Conservation (phyloP, 345 rosid genomes). For the Hirschfeldia incana region DNA sequence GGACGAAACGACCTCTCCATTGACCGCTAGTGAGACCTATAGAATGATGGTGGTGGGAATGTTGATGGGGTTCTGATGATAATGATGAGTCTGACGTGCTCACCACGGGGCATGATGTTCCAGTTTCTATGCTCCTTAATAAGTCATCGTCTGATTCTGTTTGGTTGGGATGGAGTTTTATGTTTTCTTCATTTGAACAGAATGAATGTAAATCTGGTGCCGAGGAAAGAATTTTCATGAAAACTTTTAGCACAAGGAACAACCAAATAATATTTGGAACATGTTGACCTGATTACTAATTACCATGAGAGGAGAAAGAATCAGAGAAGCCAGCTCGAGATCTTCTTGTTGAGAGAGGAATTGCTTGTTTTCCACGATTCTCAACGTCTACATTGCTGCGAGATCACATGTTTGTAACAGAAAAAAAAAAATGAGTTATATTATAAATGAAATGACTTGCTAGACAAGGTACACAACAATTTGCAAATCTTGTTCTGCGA, state of each 20-base stretch:
- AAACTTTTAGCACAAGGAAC: not conserved
- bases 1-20: conserved; percentile 65
- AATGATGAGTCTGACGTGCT: conserved; percentile 61
- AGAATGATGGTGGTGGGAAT: conserved; percentile 15
- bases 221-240: not conserved
- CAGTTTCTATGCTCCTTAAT: conserved; percentile 42
- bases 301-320: conserved; percentile 54
- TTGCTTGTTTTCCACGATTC: conserved; percentile 30
- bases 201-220: conserved; percentile 42
- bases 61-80: conserved; percentile 39
- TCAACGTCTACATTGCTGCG: conserved; percentile 42
- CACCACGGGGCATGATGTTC: conserved; percentile 46
- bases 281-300: not conserved
- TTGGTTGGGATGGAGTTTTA: not conserved
- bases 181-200: conserved; percentile 21
- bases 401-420: not conserved
- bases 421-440: not conserved
- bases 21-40: conserved; percentile 29
- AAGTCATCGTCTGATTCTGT: conserved; percentile 41
- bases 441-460: conserved; percentile 8
- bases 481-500: not conserved
- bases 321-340: conserved; percentile 52
- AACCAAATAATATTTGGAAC: not conserved
- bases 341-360: conserved; percentile 38
- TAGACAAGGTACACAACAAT: conserved; percentile 5